Evolutionary conservation across 1,284 basidiomycete species (phyloP).

Genomic region (Volvariella volvacea): DNA sequence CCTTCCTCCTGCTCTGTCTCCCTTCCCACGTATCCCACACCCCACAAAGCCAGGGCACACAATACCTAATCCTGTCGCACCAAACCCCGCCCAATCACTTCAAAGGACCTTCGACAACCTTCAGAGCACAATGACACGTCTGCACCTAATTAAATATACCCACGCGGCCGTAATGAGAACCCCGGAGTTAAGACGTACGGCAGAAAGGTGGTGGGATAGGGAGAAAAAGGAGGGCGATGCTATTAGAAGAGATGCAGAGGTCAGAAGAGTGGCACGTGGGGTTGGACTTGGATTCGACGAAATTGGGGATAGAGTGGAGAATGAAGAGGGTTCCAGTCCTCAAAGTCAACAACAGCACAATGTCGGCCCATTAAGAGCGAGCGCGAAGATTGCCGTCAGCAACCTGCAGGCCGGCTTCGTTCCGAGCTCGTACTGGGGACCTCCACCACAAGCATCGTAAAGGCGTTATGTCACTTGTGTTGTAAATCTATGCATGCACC

Average conservation of each 20-base stretch:
- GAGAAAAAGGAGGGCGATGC: slow-evolving; percentile 45
- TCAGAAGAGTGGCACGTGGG: slow-evolving; percentile 48
- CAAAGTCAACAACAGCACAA: neutral
- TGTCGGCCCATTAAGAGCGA: slow-evolving; percentile 22
- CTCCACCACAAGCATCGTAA: neutral
- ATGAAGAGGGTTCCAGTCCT: neutral
- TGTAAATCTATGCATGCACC: no score
- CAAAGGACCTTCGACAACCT: slow-evolving; percentile 29
- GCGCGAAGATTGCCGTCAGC: slow-evolving; percentile 30
- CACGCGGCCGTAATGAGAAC: slow-evolving; percentile 48
- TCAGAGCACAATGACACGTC: slow-evolving; percentile 28
- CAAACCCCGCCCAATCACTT: slow-evolving; percentile 11
- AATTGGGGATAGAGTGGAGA: neutral
- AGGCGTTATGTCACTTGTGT: no score
- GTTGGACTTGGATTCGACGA: slow-evolving; percentile 32
- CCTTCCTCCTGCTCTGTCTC: slow-evolving; percentile 20
- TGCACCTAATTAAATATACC: slow-evolving; percentile 49
- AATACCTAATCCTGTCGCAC: slow-evolving; percentile 11
- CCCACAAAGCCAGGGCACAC: slow-evolving; percentile 13
- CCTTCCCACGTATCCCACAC: slow-evolving; percentile 17
- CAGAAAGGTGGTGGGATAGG: slow-evolving; percentile 47
- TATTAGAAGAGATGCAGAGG: slow-evolving; percentile 37
- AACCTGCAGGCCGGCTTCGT: slow-evolving; percentile 26
- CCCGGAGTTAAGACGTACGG: slow-evolving; percentile 38
- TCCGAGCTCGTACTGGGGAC: slow-evolving; percentile 27